Evolutionary conservation across 2,329 filamentous ascomycete genomes (phyloP).

Genomic region (Periconia sp.): DNA sequence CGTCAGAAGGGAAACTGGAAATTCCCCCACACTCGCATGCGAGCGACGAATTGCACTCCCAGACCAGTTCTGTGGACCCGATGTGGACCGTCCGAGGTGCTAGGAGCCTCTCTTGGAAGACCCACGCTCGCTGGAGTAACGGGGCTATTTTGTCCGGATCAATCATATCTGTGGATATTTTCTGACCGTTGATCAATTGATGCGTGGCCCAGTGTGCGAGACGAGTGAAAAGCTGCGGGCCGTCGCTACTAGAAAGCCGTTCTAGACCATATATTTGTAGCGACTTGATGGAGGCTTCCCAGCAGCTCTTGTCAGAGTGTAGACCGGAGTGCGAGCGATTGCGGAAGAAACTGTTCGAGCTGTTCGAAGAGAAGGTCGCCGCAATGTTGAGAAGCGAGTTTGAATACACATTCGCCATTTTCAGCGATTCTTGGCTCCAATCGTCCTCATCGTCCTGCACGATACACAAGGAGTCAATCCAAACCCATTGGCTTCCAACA

Average conservation of each 20-base stretch:
- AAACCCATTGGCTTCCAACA: conserved; percentile 16
- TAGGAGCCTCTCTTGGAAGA: conserved; percentile 4
- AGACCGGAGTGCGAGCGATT: neutral
- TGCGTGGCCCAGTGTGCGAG: neutral
- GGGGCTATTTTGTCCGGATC: neutral
- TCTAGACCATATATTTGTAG: neutral
- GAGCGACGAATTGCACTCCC: conserved; percentile 9
- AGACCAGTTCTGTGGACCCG: conserved; percentile 6
- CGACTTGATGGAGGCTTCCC: no score
- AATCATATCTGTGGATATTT: neutral
- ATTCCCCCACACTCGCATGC: neutral
- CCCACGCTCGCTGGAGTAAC: neutral
- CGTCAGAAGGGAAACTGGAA: neutral
- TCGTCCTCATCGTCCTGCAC: conserved; percentile 8
- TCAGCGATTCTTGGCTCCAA: neutral
- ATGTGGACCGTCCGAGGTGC: conserved; percentile 13
- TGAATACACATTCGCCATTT: conserved; percentile 5
- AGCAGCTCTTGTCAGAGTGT: neutral
- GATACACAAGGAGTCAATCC: conserved; percentile 20
- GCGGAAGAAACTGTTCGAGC: neutral
- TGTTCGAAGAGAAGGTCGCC: neutral
- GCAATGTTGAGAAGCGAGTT: conserved; percentile 4
- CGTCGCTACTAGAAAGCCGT: neutral
- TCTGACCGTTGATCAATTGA: neutral
- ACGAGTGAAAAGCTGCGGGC: neutral